Conservation (phyloP, 768 basidiomycete genomes). For the Podaxis sp. region DNA sequence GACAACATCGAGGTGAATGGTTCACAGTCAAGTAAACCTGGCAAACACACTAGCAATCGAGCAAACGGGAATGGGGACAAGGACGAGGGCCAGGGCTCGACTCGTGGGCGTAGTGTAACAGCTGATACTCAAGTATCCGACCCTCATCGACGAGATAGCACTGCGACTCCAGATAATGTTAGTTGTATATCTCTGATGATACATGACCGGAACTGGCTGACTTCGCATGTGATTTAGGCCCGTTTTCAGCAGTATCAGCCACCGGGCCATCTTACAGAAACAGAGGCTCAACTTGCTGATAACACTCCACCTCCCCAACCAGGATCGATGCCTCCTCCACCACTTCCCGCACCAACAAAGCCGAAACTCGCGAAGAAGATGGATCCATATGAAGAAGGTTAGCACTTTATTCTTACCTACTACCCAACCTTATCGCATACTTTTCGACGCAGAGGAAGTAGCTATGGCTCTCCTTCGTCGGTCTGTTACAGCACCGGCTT, state of each 20-base stretch:
- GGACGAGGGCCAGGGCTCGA: not conserved
- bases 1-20: not conserved
- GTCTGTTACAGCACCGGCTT: slow-evolving; percentile 10
- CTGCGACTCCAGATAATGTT: not conserved
- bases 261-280: not conserved
- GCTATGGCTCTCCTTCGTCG: slow-evolving; percentile 16
- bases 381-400: slow-evolving; percentile 27
- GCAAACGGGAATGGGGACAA: too few relatives aligned
- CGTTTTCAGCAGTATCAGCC: not conserved
- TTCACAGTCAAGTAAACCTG: too few relatives aligned
- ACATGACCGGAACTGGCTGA: not conserved
- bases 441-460: slow-evolving; percentile 11
- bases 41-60: not conserved
- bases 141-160: not conserved
- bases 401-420: not conserved
- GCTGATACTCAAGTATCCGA: not conserved
- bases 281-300: not conserved
- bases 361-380: slow-evolving; percentile 15
- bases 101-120: not conserved
- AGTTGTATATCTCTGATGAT: not conserved
- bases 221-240: not conserved
- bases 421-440: not conserved
- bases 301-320: not conserved
- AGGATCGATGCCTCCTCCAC: not conserved
- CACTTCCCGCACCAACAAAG: not conserved